Evolutionary conservation across 441 rosid genomes (phyloP).

Genomic region (Erodium moschatum): DNA sequence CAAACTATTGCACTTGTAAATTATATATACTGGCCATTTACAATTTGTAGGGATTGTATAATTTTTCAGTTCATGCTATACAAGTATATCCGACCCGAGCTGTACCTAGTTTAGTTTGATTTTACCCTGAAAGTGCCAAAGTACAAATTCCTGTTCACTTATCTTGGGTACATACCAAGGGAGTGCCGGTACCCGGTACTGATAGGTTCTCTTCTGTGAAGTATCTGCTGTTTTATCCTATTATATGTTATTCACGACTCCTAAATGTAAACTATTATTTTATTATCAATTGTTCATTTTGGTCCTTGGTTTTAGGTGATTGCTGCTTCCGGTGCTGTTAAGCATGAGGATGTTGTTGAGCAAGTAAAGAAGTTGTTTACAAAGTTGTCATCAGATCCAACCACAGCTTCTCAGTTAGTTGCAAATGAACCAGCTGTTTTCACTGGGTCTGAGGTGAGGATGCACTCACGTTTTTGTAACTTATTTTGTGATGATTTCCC

Average conservation of each 20-base stretch:
- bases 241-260: background rate
- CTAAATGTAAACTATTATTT: background rate
- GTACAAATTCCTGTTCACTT: no score
- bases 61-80: background rate
- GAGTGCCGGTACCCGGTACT: background rate
- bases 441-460: conserved; percentile 92
- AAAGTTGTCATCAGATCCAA: conserved; percentile 73
- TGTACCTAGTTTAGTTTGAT: background rate
- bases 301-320: conserved; percentile 50
- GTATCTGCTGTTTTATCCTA: background rate
- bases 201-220: background rate
- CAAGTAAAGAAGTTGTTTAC: conserved; percentile 74
- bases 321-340: conserved; percentile 93
- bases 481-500: conserved; percentile 5
- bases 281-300: background rate
- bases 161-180: no score
- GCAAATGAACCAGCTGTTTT: conserved; percentile 71
- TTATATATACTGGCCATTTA: no score
- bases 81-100: background rate
- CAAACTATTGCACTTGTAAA: background rate
- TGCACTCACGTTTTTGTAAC: conserved; percentile 7
- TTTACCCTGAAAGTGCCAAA: no score
- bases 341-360: conserved; percentile 90
- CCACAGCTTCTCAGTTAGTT: conserved; percentile 75
- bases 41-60: background rate